These are phyloP conservation scores for Penicillium sp. DNA, from an alignment of 2,329 filamentous ascomycete genomes.

Conservation along the genomic window DNA sequence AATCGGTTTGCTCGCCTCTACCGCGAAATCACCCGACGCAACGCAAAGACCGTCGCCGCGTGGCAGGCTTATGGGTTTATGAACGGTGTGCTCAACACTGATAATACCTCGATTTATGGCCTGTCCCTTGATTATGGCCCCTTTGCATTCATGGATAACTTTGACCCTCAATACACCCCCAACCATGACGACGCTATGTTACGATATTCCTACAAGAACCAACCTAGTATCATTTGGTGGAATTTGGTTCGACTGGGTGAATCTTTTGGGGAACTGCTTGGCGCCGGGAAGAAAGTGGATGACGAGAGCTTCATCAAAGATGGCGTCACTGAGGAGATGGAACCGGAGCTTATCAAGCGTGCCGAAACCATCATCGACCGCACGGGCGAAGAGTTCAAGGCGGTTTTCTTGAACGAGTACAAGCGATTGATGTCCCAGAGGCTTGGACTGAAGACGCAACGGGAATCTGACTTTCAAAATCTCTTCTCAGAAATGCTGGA, in stretches of 20 bases:
- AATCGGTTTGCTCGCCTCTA: constrained; percentile 88
- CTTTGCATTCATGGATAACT: constrained; percentile 97
- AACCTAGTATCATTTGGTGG: constrained; percentile 98
- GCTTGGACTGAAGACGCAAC: constrained; percentile 70
- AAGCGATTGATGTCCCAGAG: constrained; percentile 78
- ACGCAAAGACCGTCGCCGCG: constrained; percentile 81
- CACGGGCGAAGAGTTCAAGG: constrained; percentile 82
- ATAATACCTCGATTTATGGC: constrained; percentile 90
- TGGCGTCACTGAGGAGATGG: constrained; percentile 69
- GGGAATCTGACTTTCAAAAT: constrained; percentile 73
- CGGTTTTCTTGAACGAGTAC: constrained; percentile 86
- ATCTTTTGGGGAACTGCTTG: constrained; percentile 82
- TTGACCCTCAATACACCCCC: constrained; percentile 90
- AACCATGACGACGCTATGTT: constrained; percentile 92
- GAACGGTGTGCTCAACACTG: constrained; percentile 96
- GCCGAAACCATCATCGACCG: constrained; percentile 82
- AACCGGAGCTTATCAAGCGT: constrained; percentile 69
- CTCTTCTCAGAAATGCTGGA: constrained; percentile 83
- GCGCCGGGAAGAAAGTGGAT: constrained; percentile 72
- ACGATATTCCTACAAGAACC: constrained; percentile 89
- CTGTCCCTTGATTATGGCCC: constrained; percentile 93
- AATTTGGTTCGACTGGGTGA: constrained; percentile 91
- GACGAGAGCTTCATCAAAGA: constrained; percentile 67
- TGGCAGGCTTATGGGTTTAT: constrained; percentile 99
- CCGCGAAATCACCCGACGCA: constrained; percentile 80